Evolutionary conservation across 371 early-diverging fungal species (phyloP).

Genomic region (Thermomucor indicae-seudaticae): DNA sequence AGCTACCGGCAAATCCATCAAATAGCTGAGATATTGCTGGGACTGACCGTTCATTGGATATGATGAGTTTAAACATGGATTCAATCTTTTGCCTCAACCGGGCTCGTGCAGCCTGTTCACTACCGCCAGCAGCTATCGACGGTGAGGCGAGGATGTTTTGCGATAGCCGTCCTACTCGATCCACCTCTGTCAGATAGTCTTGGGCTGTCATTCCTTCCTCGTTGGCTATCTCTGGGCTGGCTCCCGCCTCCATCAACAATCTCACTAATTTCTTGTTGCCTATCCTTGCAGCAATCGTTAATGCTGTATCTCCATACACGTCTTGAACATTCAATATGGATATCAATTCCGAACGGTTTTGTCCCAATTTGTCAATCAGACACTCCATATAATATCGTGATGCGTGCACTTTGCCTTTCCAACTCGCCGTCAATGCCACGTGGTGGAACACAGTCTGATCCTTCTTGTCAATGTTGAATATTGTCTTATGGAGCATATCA

Average conservation of each 20-base stretch:
- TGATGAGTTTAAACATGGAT: constrained; percentile 5
- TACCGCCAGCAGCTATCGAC: neutral
- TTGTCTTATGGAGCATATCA: constrained; percentile 68
- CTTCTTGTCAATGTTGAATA: constrained; percentile 75
- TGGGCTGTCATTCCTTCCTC: constrained; percentile 67
- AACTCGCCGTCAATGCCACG: constrained; percentile 73
- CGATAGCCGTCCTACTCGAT: constrained; percentile 7
- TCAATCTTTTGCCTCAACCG: constrained; percentile 13
- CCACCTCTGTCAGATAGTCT: constrained; percentile 49
- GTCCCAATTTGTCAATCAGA: constrained; percentile 60
- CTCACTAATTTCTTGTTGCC: constrained; percentile 73
- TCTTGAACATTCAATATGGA: constrained; percentile 85
- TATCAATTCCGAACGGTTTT: constrained; percentile 55
- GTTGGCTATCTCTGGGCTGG: constrained; percentile 73
- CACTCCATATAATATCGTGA: constrained; percentile 88
- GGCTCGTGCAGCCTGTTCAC: constrained; percentile 11
- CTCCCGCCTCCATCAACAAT: constrained; percentile 79
- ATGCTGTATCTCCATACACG: constrained; percentile 84
- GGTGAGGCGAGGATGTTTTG: constrained; percentile 4
- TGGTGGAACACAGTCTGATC: constrained; percentile 93
- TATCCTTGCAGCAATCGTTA: constrained; percentile 81
- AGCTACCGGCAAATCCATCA: constrained; percentile 12
- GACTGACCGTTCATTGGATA: constrained; percentile 9
- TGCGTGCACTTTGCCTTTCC: constrained; percentile 72
- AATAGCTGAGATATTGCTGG: constrained; percentile 9